These are phyloP conservation scores for Chlorella ohadii DNA, from an alignment of 139 green algal genomes.

Conservation along the genomic window DNA sequence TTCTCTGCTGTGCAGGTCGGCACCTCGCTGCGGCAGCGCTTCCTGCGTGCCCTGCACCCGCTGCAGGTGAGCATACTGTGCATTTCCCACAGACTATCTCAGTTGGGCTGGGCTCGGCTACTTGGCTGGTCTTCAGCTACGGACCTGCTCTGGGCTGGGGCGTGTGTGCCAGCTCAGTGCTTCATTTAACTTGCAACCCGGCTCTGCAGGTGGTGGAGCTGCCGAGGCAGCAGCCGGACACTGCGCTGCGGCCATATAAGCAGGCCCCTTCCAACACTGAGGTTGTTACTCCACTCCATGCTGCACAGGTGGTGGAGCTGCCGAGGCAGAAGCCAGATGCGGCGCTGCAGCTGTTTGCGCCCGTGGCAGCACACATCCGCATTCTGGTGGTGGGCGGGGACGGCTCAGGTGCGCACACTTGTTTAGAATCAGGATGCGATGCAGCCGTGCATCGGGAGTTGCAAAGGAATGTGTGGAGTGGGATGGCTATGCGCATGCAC, in stretches of 20 bases:
- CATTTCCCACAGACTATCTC: not conserved
- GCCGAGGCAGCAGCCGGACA: not conserved
- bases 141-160: too few relatives aligned
- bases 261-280: too few relatives aligned
- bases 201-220: too few relatives aligned
- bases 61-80: slow-evolving; percentile 55
- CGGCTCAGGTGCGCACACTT: slow-evolving; percentile 53
- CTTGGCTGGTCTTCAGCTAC: too few relatives aligned
- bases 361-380: slow-evolving; percentile 45
- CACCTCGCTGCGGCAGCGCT: slow-evolving; percentile 53
- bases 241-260: not conserved
- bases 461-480: too few relatives aligned
- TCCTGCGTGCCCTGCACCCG: slow-evolving; percentile 85
- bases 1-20: slow-evolving; percentile 36
- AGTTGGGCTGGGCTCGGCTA: too few relatives aligned
- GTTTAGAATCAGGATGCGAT: too few relatives aligned
- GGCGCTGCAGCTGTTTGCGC: slow-evolving; percentile 72
- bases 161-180: too few relatives aligned
- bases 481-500: too few relatives aligned
- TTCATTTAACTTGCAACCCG: too few relatives aligned
- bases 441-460: too few relatives aligned
- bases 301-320: slow-evolving; percentile 65
- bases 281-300: not conserved
- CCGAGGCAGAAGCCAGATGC: slow-evolving; percentile 66
- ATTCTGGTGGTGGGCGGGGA: slow-evolving; percentile 86